Base-by-base conservation (phyloP, 139 green algal genomes). In the Chlorella sp. region DNA sequence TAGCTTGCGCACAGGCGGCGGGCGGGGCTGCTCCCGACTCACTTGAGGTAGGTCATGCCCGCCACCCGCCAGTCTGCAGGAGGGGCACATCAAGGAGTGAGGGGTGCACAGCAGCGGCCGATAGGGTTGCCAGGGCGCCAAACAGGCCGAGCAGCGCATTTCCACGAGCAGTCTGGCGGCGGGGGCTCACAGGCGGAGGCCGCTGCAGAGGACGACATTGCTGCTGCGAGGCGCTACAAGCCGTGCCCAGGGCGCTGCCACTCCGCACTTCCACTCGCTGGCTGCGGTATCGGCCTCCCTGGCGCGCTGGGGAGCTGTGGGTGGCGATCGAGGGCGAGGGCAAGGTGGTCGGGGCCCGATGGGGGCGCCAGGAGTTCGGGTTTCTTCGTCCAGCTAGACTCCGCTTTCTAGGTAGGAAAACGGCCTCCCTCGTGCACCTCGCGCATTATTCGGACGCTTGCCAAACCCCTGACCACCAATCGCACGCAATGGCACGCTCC, bases 31-130 rank as follows among this genome's bases (percentile, higher is more conserved):
- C 36, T 28, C 34, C 16, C 77, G 30, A 22, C 79, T 85, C 79
- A 82, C 40, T 96, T 95, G 64, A 98, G 86, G 83, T 98, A 98
- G 37, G 83, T 94, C 95, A 98, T 98, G 77, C 96, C 96, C 19
- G 96, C 96, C 68, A 97, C 91, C 28, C 91, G 76, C 91, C 91
- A 93, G 89, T 93, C 90, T 93, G 87, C 90, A 75, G 5, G 64
- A 34, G 28, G 24, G 9, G 57, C 24, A 48, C 77, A 37, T 28
- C 18, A 40, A 12, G 19, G 30, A 3, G 21, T 24, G 14, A 24
- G n/a, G 57, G 80, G 81, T 30, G 78, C 26, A 1, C n/a, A 48
- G 57, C 57, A 32, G 42, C 9, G 26, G 32, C n/a, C n/a, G 18
- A 22, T 34, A 22, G 36, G 36, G 5, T 12, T 26, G 57, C n/a